Conservation (phyloP, 73 alveolate genomes). For the Effrenium voratum region DNA sequence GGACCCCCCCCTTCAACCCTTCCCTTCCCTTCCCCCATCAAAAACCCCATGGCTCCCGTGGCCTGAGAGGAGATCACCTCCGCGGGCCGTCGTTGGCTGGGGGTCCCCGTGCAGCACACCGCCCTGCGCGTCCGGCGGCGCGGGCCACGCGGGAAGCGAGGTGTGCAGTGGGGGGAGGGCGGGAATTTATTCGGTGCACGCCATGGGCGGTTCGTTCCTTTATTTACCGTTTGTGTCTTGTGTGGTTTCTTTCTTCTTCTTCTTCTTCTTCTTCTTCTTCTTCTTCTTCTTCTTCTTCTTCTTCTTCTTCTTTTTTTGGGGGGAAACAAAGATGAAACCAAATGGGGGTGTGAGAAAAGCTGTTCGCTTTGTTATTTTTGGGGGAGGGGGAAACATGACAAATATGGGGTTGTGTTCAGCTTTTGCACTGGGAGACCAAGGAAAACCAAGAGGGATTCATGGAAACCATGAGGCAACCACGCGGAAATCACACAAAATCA, state of each 20-base stretch:
- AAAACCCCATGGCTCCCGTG: too few relatives aligned
- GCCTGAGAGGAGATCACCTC: constrained; percentile 94
- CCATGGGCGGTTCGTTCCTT: background rate
- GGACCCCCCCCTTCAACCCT: too few relatives aligned
- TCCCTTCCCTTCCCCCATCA: too few relatives aligned
- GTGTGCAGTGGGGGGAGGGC: background rate
- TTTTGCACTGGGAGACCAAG: too few relatives aligned
- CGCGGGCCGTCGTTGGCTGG: constrained; percentile 66
- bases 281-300: background rate
- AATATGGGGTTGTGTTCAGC: too few relatives aligned
- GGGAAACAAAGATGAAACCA: too few relatives aligned
- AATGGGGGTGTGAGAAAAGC: too few relatives aligned
- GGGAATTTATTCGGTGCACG: background rate
- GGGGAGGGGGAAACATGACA: background rate
- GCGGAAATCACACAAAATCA: too few relatives aligned
- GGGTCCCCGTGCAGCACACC: constrained; percentile 83
- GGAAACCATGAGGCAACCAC: too few relatives aligned
- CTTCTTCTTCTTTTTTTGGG: too few relatives aligned
- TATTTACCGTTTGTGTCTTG: background rate
- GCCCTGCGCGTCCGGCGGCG: background rate
- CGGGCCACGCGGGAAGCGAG: background rate
- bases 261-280: background rate
- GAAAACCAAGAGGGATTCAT: too few relatives aligned
- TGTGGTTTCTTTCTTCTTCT: background rate
- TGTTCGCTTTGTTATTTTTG: too few relatives aligned